phyloP scores from a whole-genome alignment of 192 early-diverging fungal genomes.

The Pilaira anomala region DNA sequence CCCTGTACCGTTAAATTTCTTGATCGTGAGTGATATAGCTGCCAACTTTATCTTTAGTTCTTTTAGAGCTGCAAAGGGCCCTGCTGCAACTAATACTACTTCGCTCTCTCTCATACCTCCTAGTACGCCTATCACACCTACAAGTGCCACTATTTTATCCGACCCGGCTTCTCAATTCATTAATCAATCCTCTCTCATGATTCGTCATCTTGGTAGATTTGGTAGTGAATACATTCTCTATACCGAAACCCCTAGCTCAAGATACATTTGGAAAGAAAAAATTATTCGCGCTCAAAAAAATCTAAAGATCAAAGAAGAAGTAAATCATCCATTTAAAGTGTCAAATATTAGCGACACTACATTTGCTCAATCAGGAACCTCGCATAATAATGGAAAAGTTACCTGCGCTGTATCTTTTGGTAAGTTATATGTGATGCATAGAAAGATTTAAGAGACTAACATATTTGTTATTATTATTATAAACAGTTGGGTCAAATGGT shows the following conservation, averaged over 20 bases:
- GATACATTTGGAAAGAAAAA: conserved; percentile 74
- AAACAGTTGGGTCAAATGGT: conserved; percentile 25
- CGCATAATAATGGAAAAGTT: conserved; percentile 44
- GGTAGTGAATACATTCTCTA: conserved; percentile 68
- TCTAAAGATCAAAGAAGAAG: conserved; percentile 21
- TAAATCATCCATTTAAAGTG: conserved; percentile 45
- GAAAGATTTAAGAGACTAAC: not conserved
- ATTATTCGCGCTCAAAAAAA: conserved; percentile 58
- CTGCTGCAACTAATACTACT: not conserved
- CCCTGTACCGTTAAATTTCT: conserved; percentile 77
- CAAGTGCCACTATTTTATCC: conserved; percentile 33
- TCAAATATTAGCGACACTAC: conserved; percentile 43
- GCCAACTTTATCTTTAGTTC: not conserved
- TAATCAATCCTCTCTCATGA: conserved; percentile 47
- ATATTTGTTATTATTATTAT: not conserved
- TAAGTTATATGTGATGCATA: conserved; percentile 15
- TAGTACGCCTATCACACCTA: not conserved
- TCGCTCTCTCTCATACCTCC: not conserved
- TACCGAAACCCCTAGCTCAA: conserved; percentile 33
- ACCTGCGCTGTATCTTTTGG: conserved; percentile 50
- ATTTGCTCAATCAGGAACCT: conserved; percentile 29
- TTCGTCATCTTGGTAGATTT: conserved; percentile 70
- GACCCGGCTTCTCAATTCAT: conserved; percentile 34
- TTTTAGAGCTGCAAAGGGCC: too few relatives aligned
- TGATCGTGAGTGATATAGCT: conserved; percentile 25